These are phyloP conservation scores for Lasiosphaeria hispida DNA, from an alignment of 495 filamentous ascomycete genomes.

Conservation along the genomic window DNA sequence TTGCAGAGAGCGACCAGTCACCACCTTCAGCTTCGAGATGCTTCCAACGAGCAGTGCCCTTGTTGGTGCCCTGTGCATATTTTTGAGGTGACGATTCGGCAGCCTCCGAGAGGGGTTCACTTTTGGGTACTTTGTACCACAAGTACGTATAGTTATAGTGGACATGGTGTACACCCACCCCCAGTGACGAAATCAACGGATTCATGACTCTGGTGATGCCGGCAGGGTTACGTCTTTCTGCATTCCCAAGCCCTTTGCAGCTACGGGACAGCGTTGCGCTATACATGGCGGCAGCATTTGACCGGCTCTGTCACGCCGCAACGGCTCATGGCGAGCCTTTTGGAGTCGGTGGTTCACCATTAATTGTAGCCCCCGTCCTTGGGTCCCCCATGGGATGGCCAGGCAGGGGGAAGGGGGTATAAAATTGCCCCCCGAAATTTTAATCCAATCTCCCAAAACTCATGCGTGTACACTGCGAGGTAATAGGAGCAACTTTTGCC, in stretches of 20 bases:
- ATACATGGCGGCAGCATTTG: no score
- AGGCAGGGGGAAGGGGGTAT: slow-evolving; percentile 1
- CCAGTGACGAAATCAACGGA: no score
- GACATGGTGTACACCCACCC: background rate
- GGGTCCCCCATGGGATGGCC: background rate
- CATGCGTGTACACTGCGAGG: background rate
- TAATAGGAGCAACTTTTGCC: background rate
- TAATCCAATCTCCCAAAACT: slow-evolving; percentile 5
- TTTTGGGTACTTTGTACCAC: background rate
- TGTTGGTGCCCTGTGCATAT: background rate
- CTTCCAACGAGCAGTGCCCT: slow-evolving; percentile 7
- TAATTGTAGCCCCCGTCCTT: no score
- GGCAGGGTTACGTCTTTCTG: no score
- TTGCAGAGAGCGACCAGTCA: background rate
- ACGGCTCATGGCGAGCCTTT: no score
- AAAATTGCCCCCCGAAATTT: background rate
- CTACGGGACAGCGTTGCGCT: no score
- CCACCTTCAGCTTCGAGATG: slow-evolving; percentile 14
- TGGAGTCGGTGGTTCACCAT: no score
- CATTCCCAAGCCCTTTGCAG: no score
- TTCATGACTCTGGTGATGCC: no score
- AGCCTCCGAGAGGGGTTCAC: slow-evolving; percentile 1
- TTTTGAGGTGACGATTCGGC: slow-evolving; percentile 10
- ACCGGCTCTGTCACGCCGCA: no score
- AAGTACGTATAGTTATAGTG: background rate